These are phyloP conservation scores for Gnaphalium uliginosum DNA, from an alignment of 129 eudicot genomes.

Conservation along the genomic window DNA sequence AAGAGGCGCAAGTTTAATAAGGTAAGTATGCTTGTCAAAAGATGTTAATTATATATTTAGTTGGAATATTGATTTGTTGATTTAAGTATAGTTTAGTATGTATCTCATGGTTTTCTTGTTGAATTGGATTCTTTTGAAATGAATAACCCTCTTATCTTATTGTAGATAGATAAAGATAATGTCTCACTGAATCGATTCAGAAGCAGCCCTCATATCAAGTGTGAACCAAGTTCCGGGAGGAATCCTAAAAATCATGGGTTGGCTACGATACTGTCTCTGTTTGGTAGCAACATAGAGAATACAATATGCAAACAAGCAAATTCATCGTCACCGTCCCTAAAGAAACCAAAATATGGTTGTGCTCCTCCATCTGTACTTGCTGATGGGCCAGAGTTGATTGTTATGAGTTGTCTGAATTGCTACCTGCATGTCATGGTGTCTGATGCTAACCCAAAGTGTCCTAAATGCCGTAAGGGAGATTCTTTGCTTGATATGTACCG, in stretches of 20 bases:
- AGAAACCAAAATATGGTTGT: neutral
- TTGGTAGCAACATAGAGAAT: neutral
- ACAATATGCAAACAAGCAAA: neutral
- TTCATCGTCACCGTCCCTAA: neutral
- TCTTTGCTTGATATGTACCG: slow-evolving; percentile 25
- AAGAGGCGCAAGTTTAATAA: neutral
- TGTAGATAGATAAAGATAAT: slow-evolving; percentile 3
- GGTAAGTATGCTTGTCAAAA: neutral
- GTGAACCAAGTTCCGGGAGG: neutral
- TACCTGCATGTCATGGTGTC: slow-evolving; percentile 35
- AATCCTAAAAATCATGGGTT: neutral
- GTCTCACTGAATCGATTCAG: neutral
- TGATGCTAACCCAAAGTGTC: slow-evolving; percentile 27
- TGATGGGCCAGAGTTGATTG: neutral
- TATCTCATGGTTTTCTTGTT: neutral
- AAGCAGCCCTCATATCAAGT: neutral
- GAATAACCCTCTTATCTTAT: neutral
- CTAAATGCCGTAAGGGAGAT: slow-evolving; percentile 27
- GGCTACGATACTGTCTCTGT: neutral
- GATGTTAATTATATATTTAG: too few relatives aligned
- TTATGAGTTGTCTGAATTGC: slow-evolving; percentile 24
- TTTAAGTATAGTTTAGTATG: neutral
- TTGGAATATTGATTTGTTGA: neutral
- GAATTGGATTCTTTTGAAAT: neutral
- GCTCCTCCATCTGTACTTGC: neutral